Conservation (phyloP, 2,329 filamentous ascomycete species). For the Talaromyces sp. region DNA sequence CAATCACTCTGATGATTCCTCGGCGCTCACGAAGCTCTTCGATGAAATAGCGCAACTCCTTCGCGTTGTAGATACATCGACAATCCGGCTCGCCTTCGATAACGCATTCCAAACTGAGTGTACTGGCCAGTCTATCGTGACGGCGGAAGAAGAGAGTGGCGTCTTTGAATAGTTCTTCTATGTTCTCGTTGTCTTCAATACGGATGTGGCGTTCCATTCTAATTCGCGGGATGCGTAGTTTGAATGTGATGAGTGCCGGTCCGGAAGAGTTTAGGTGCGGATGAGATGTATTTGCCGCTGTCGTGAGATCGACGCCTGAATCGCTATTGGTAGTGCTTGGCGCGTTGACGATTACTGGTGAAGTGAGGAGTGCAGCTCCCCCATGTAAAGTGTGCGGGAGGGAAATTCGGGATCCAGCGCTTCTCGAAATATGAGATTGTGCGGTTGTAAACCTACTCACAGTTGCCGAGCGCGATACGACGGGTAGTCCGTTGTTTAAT, state of each 20-base stretch:
- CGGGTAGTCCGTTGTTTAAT: constrained; percentile 1
- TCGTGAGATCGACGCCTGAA: constrained; percentile 7
- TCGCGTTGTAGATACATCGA: constrained; percentile 16
- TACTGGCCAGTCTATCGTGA: constrained; percentile 8
- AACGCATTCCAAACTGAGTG: constrained; percentile 9
- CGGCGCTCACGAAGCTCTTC: constrained; percentile 13
- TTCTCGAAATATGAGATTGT: neutral
- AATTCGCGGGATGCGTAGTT: constrained; percentile 1
- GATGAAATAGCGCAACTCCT: constrained; percentile 12
- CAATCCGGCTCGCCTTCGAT: constrained; percentile 14
- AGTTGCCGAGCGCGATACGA: constrained; percentile 2
- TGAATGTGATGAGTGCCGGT: constrained; percentile 6
- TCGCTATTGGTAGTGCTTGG: neutral
- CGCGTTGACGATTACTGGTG: neutral
- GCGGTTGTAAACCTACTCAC: neutral
- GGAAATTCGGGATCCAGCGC: neutral
- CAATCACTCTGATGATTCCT: constrained; percentile 7
- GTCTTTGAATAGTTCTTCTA: constrained; percentile 10
- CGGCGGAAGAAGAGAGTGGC: constrained; percentile 12
- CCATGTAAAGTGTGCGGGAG: neutral
- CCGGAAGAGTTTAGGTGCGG: neutral
- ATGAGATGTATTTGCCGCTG: neutral
- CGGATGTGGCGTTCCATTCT: constrained; percentile 14
- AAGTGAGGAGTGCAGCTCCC: neutral
- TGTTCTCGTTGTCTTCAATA: constrained; percentile 8